Evolutionary conservation across 2,329 filamentous ascomycete species (phyloP).

Genomic region (Paraphoma sp.): DNA sequence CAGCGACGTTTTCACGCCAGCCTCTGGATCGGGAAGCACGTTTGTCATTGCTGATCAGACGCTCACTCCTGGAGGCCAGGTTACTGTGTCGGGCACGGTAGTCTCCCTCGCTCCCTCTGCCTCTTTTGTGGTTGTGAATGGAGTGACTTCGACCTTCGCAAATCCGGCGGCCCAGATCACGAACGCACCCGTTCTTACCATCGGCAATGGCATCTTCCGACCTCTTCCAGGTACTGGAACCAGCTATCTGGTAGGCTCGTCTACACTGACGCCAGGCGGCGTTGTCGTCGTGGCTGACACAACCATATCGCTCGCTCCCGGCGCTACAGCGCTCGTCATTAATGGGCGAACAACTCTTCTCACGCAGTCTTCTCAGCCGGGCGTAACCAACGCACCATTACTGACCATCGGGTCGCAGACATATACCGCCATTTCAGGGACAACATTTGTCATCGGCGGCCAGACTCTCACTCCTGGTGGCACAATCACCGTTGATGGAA

Average conservation of each 20-base stretch:
- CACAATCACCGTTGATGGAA: conserved; percentile 38
- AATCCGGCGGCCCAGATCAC: conserved; percentile 30
- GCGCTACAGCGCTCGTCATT: conserved; percentile 37
- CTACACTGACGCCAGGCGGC: conserved; percentile 49
- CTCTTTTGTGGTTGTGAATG: conserved; percentile 42
- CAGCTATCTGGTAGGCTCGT: conserved; percentile 45
- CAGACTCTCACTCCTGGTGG: conserved; percentile 50
- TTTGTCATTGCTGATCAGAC: conserved; percentile 49
- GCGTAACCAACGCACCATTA: conserved; percentile 34
- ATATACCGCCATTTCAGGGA: conserved; percentile 34
- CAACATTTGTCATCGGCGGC: conserved; percentile 46
- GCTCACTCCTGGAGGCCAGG: conserved; percentile 43
- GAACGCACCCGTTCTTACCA: conserved; percentile 33
- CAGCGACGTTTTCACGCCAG: conserved; percentile 22
- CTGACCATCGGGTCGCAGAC: conserved; percentile 42
- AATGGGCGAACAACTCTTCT: conserved; percentile 42
- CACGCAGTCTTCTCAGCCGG: conserved; percentile 22
- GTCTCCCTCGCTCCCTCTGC: conserved; percentile 41
- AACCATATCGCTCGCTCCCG: conserved; percentile 38
- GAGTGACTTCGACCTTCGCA: conserved; percentile 42
- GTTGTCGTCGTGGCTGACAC: conserved; percentile 33
- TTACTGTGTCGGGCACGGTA: conserved; percentile 42
- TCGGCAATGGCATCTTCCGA: conserved; percentile 35
- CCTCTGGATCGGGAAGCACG: conserved; percentile 9
- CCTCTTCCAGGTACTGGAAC: conserved; percentile 41